A percentile compares a stretch with the other conserved stretches of the same genome.
These are phyloP conservation scores for Austroboletus olivaceoglutinosus DNA, from an alignment of 1,284 basidiomycete genomes.

Conservation along the genomic window DNA sequence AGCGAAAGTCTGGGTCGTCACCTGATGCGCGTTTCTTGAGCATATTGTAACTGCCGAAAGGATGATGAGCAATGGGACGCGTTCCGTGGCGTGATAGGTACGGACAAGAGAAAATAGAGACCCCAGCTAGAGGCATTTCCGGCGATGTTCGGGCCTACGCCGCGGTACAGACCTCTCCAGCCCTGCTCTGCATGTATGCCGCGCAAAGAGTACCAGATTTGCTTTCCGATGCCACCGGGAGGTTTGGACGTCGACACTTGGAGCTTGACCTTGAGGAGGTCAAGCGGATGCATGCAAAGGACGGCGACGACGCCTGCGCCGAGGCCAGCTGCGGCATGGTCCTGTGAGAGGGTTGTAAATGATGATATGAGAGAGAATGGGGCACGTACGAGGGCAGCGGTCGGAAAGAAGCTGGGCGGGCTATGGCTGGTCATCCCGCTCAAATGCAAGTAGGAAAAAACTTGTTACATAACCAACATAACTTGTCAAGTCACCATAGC, in stretches of 20 bases:
- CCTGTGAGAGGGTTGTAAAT: slow-evolving; percentile 41
- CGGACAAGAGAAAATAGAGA: slow-evolving; percentile 93
- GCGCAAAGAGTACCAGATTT: slow-evolving; percentile 75
- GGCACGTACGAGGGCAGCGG: slow-evolving; percentile 55
- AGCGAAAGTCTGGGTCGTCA: slow-evolving; percentile 53
- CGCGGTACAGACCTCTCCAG: slow-evolving; percentile 87
- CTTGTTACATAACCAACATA: not conserved
- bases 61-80: slow-evolving; percentile 3
- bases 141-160: slow-evolving; percentile 87
- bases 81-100: not conserved
- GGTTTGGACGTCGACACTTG: slow-evolving; percentile 81
- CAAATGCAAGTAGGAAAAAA: not conserved
- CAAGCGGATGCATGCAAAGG: slow-evolving; percentile 96
- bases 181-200: slow-evolving; percentile 79
- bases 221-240: slow-evolving; percentile 64
- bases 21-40: slow-evolving; percentile 77
- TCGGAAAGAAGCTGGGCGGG: slow-evolving; percentile 69
- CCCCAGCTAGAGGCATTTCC: slow-evolving; percentile 99
- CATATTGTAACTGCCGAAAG: slow-evolving; percentile 79
- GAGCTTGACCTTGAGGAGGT: slow-evolving; percentile 93
- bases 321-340: slow-evolving; percentile 93
- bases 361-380: fast-evolving
- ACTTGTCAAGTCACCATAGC: too few species aligned
- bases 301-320: slow-evolving; percentile 92
- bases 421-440: slow-evolving; percentile 35